Evolutionary conservation across 148 eudicot species (phyloP).

Genomic region (Talinum fruticosum): DNA sequence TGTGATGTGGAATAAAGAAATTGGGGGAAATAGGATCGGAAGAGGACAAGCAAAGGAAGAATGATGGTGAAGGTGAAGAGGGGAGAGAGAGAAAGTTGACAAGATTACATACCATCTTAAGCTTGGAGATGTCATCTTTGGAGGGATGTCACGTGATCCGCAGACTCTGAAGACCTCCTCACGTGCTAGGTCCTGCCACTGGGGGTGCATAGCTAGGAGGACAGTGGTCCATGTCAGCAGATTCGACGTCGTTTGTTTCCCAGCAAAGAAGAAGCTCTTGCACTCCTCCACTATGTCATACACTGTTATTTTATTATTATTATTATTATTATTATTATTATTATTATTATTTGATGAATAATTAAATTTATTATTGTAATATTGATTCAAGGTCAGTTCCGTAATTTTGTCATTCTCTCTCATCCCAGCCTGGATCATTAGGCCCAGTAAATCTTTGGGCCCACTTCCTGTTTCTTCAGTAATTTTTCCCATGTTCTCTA

Average conservation of each 20-base stretch:
- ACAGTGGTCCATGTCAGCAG: slow-evolving; percentile 96
- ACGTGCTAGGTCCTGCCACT: slow-evolving; percentile 93
- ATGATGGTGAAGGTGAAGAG: neutral
- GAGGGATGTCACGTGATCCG: slow-evolving; percentile 82
- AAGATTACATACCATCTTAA: slow-evolving; percentile 58
- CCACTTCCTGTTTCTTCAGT: slow-evolving; percentile 30
- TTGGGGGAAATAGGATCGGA: neutral
- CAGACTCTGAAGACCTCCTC: slow-evolving; percentile 81
- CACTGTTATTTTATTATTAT: slow-evolving; percentile 44
- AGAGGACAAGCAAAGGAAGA: neutral
- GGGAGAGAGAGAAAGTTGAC: too few relatives aligned
- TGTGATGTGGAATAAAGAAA: too few relatives aligned
- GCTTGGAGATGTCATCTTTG: slow-evolving; percentile 79
- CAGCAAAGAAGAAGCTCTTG: slow-evolving; percentile 94
- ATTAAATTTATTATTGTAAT: neutral
- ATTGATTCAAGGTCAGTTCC: neutral
- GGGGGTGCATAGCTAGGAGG: slow-evolving; percentile 85
- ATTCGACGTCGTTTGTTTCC: slow-evolving; percentile 86
- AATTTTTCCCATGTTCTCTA: slow-evolving; percentile 15
- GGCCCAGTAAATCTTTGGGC: slow-evolving; percentile 76
- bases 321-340: slow-evolving; percentile 22
- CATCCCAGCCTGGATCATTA: slow-evolving; percentile 78
- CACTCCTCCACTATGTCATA: slow-evolving; percentile 94
- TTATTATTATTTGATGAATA: slow-evolving; percentile 2
- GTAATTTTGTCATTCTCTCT: slow-evolving; percentile 23